Base-by-base conservation (phyloP, 768 basidiomycete species). In the Lentinula boryana region DNA sequence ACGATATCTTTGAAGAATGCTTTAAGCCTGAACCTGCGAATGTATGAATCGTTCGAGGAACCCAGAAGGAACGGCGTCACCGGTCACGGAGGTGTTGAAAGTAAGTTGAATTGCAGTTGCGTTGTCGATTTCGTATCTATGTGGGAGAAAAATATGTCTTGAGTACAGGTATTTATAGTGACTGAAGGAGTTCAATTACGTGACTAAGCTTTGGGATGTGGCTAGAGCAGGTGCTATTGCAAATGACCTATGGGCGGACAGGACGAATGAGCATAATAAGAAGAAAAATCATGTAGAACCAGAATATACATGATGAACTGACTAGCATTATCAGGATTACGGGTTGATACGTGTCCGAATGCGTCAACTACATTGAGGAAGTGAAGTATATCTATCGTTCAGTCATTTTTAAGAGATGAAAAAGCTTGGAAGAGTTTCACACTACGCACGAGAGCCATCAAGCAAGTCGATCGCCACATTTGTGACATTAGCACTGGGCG, bases 41-140 rank as follows among this genome's bases (percentile, higher is more conserved):
- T 67, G 64, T 57, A 68, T 68, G 32, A 52, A 68, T 53, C 67
- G 61, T 55, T 68, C 67, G 0, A 66, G 21, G 44, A 68, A 68
- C 27, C 65, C 64, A 33, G 65, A 61, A 6, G 67, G 67, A 5
- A 66, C 58, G 13, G 59, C 63, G 18, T 62, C 4, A 5, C 63
- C 67, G 9, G 36, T 52, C 0, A 67, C 62, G 31, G 67, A 68
- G 18, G 63, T 52, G 41, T 68, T 68, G 63, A 68, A 65, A 13
- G 67, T 66, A 0, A 68, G 61, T 12, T 44, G 56, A 23, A 66
- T 35, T 1, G 67, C 55, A 4, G 67, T 68, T 21, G 67, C 67
- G 49, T 68, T 66, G 23, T 63, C 54, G 5, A 68, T 53, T 18
- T 68, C 67, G 50, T 68, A 67, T 60, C 64, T 67, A 48, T 44